Conservation (phyloP, 164 flowering plant genomes). For the Vitis labrusca region DNA sequence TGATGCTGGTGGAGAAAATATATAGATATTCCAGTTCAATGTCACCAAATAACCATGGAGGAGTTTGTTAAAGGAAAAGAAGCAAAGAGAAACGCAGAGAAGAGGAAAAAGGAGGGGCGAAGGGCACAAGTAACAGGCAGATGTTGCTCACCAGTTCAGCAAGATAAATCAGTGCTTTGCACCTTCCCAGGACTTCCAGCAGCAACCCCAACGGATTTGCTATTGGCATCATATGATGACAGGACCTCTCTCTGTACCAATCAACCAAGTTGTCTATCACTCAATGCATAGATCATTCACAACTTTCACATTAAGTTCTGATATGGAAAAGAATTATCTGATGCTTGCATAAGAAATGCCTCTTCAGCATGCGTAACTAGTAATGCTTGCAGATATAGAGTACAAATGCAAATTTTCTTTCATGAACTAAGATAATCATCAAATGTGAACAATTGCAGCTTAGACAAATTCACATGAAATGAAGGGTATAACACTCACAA, state of each 20-base stretch:
- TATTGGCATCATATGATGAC: conserved; percentile 43
- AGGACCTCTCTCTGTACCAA: conserved; percentile 50
- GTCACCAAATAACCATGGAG: too few relatives aligned
- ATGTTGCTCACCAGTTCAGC: conserved; percentile 11
- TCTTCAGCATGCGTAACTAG: too few relatives aligned
- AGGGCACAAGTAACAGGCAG: too few relatives aligned
- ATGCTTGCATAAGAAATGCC: too few relatives aligned
- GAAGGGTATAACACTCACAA: conserved; percentile 47
- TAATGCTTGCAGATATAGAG: too few relatives aligned
- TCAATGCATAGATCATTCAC: conserved; percentile 5
- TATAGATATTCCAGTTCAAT: neutral
- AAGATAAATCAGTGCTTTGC: conserved; percentile 24
- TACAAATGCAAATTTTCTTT: too few relatives aligned
- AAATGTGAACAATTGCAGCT: too few relatives aligned
- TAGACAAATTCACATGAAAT: neutral
- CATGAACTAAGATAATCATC: neutral
- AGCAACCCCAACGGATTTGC: conserved; percentile 29
- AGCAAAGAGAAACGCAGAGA: neutral
- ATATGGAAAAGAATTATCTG: too few relatives aligned
- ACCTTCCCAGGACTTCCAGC: conserved; percentile 27
- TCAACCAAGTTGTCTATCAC: conserved; percentile 19
- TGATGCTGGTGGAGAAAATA: too few relatives aligned
- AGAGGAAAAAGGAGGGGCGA: neutral
- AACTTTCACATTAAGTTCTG: neutral
- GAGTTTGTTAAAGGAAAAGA: too few relatives aligned